A percentile compares a stretch with the other conserved stretches of the same genome.
Conservation (phyloP, 306 rosid species). For the Acmispon strigosus region DNA sequence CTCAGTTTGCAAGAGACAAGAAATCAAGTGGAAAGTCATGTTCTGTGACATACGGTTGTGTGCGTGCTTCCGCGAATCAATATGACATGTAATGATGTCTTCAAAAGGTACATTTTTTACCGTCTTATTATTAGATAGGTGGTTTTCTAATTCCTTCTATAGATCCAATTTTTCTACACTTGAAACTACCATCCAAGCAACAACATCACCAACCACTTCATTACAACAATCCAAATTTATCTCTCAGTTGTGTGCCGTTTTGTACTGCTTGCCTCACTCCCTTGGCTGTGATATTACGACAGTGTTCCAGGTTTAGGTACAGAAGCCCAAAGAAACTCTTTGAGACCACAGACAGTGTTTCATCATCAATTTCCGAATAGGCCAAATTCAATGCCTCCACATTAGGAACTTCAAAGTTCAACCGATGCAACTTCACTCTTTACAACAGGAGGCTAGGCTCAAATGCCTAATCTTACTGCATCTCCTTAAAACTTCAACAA, state of each 20-base stretch:
- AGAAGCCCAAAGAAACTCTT: not conserved
- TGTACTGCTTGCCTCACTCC: constrained; percentile 29
- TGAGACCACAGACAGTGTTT: not conserved
- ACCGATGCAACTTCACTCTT: constrained; percentile 16
- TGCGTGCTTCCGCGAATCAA: no score
- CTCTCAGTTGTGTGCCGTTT: constrained; percentile 44
- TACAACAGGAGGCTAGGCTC: constrained; percentile 14
- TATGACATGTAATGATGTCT: no score
- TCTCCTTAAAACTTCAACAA: constrained; percentile 32
- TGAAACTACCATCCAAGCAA: constrained; percentile 60
- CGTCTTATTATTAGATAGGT: no score
- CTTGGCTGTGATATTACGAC: not conserved
- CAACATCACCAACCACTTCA: constrained; percentile 20
- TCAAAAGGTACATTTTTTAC: no score
- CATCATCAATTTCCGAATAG: not conserved
- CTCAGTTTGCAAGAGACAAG: no score
- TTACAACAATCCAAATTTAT: constrained; percentile 44
- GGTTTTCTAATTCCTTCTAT: no score
- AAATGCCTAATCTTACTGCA: constrained; percentile 43
- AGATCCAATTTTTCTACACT: no score
- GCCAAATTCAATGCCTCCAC: not conserved
- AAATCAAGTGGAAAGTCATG: no score
- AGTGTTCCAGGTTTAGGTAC: not conserved
- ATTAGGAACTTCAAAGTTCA: not conserved
- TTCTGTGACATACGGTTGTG: no score